A percentile compares a stretch with the other conserved stretches of the same genome.
Evolutionary conservation across 176 grass and related monocot species (phyloP).

Genomic region (Hyparrhenia diplandra): DNA sequence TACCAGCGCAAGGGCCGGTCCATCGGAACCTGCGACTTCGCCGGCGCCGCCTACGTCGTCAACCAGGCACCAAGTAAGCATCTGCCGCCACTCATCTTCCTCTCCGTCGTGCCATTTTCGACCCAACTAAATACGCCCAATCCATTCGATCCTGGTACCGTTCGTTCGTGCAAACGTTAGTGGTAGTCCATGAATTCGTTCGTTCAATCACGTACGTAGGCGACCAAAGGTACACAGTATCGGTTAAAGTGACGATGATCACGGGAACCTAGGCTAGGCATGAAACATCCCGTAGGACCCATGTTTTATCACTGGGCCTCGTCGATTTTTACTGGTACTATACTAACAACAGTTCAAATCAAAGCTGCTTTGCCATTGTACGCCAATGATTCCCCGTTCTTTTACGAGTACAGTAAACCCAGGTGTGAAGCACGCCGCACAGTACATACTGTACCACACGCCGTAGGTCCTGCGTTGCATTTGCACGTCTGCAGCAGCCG

Average conservation of each 20-base stretch:
- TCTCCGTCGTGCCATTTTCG: not conserved
- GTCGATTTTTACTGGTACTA: not conserved
- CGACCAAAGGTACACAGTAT: not conserved
- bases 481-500: too few relatives aligned
- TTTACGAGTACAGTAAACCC: not conserved
- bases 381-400: too few relatives aligned
- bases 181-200: not conserved
- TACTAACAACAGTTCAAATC: too few relatives aligned
- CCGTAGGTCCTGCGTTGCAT: too few relatives aligned
- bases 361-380: not conserved
- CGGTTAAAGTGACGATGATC: not conserved
- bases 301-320: not conserved
- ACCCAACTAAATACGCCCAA: too few relatives aligned
- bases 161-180: not conserved
- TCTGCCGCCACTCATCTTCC: not conserved
- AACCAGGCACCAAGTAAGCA: constrained; percentile 56
- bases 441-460: not conserved
- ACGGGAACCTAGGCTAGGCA: not conserved
- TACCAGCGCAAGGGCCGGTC: constrained; percentile 59
- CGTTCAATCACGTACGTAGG: not conserved
- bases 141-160: not conserved
- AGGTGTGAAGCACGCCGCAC: not conserved
- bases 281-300: not conserved
- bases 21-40: constrained; percentile 81
- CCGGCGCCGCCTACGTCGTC: constrained; percentile 73